Conservation (phyloP, 345 rosid genomes). For the Reutealis trisperma region DNA sequence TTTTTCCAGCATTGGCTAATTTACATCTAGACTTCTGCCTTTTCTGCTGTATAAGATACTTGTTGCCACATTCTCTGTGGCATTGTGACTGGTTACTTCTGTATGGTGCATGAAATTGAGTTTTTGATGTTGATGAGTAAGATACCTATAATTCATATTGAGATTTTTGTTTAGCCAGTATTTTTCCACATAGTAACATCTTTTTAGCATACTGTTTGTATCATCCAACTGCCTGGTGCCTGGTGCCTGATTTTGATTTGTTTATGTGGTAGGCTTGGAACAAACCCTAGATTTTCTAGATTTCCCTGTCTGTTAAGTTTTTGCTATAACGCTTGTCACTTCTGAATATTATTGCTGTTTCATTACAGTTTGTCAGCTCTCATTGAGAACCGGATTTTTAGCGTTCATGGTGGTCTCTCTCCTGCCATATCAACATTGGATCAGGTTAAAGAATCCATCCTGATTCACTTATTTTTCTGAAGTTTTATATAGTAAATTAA, state of each 20-base stretch:
- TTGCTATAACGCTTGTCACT: not conserved
- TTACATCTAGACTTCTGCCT: not conserved
- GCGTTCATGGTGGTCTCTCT: conserved; percentile 99
- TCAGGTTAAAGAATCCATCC: conserved; percentile 60
- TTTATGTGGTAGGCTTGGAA: not conserved
- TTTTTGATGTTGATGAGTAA: not conserved
- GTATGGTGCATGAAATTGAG: not conserved
- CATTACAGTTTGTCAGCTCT: conserved; percentile 82
- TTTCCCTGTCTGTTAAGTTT: not conserved
- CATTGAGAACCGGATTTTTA: conserved; percentile 85
- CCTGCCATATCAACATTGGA: conserved; percentile 86
- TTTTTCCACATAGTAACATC: not conserved
- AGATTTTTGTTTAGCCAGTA: not conserved
- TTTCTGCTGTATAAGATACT: not conserved
- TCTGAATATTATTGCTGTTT: conserved; percentile 19
- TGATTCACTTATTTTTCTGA: conserved; percentile 15
- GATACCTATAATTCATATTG: not conserved
- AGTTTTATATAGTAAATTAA: conserved; percentile 11
- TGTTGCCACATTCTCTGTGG: not conserved
- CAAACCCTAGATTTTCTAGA: not conserved
- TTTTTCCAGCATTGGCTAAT: not conserved
- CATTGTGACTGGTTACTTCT: not conserved
- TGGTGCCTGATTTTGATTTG: not conserved
- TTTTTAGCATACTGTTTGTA: not conserved
- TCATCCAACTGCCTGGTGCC: not conserved